These are phyloP conservation scores for Xylaria telfairii DNA, from an alignment of 495 filamentous ascomycete species.

Conservation along the genomic window DNA sequence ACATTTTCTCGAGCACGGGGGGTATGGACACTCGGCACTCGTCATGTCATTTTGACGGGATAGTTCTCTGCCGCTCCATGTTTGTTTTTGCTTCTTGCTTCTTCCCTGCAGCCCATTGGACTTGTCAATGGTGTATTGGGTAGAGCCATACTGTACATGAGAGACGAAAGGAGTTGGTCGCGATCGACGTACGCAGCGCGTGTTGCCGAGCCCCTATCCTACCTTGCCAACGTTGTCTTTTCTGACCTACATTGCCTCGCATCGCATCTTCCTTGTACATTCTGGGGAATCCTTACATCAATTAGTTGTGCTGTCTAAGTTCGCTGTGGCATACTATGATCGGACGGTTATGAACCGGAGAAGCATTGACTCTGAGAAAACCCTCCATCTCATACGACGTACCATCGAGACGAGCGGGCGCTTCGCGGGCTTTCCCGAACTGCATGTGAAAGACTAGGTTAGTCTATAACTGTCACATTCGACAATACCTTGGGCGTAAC, in stretches of 20 bases:
- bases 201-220: neutral
- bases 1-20: neutral
- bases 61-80: neutral
- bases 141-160: constrained; percentile 12
- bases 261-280: constrained; percentile 4
- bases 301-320: neutral
- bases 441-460: constrained; percentile 11
- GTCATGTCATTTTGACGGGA: constrained; percentile 17
- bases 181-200: constrained; percentile 10
- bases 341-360: neutral
- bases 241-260: neutral
- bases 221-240: constrained; percentile 4
- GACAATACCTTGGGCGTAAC: neutral
- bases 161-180: constrained; percentile 1
- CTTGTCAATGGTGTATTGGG: constrained; percentile 1
- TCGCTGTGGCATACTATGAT: neutral
- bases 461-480: constrained; percentile 1
- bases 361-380: neutral
- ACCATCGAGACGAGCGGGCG: neutral
- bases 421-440: constrained; percentile 5
- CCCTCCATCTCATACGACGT: neutral
- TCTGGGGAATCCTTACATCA: constrained; percentile 10
- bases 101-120: constrained; percentile 8
- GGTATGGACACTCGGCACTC: constrained; percentile 12
- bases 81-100: constrained; percentile 5